A percentile compares a stretch with the other conserved stretches of the same genome.
Evolutionary conservation across 2,329 filamentous ascomycete species (phyloP).

Genomic region (Rachicladosporium sp.): DNA sequence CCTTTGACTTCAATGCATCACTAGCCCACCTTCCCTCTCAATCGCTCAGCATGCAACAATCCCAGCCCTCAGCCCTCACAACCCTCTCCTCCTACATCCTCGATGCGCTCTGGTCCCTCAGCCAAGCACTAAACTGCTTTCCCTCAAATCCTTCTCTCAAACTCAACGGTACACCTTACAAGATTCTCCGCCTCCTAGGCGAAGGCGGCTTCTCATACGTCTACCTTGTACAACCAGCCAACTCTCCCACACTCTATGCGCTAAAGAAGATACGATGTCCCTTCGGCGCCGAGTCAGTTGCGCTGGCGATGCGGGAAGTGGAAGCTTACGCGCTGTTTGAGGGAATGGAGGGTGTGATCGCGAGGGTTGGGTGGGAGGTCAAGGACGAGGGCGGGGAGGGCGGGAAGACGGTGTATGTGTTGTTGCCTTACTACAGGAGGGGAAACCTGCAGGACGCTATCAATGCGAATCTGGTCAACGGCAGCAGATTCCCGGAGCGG

Average conservation of each 20-base stretch:
- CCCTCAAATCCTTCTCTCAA: slow-evolving; percentile 86
- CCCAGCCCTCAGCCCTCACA: slow-evolving; percentile 18
- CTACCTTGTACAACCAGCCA: slow-evolving; percentile 90
- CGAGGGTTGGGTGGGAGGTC: slow-evolving; percentile 70
- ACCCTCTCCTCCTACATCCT: slow-evolving; percentile 50
- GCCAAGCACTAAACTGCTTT: slow-evolving; percentile 93
- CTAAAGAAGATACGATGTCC: slow-evolving; percentile 98
- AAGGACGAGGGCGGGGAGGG: slow-evolving; percentile 53
- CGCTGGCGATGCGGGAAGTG: slow-evolving; percentile 90
- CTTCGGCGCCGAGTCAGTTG: slow-evolving; percentile 91
- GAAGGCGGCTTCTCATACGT: slow-evolving; percentile 99
- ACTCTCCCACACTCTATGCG: slow-evolving; percentile 72
- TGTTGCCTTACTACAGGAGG: slow-evolving; percentile 87
- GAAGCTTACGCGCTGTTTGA: slow-evolving; percentile 90
- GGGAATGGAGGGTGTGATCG: slow-evolving; percentile 74
- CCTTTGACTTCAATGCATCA: no score
- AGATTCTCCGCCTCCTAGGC: slow-evolving; percentile 83
- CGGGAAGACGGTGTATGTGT: slow-evolving; percentile 90
- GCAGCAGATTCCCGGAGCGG: slow-evolving; percentile 77
- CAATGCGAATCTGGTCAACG: slow-evolving; percentile 96
- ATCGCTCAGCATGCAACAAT: slow-evolving; percentile 8
- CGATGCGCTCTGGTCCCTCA: slow-evolving; percentile 81
- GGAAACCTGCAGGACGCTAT: slow-evolving; percentile 97
- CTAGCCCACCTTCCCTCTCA: no score
- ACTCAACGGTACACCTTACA: slow-evolving; percentile 90